Conservation (phyloP, 2,329 filamentous ascomycete species). For the Elsinoe arachidis region DNA sequence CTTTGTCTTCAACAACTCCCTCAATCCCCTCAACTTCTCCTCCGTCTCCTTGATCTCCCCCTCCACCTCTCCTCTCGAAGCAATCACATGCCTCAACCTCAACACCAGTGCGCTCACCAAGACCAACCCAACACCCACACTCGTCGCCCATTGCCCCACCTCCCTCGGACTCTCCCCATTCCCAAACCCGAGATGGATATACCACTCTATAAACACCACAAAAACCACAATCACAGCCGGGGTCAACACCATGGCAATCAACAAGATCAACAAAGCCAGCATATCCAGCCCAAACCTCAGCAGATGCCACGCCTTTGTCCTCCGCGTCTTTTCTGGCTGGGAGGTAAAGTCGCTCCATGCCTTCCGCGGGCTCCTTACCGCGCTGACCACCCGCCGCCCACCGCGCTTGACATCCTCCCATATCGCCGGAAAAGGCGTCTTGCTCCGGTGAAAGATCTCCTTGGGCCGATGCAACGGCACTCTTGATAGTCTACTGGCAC, state of each 20-base stretch:
- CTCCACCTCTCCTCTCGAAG: background rate
- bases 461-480: constrained; percentile 1
- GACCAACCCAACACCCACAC: background rate
- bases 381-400: background rate
- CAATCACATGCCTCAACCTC: background rate
- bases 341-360: background rate
- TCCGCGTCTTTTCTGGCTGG: background rate
- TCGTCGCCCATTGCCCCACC: constrained; percentile 9
- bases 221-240: background rate
- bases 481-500: background rate
- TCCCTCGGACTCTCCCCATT: background rate
- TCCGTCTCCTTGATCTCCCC: background rate
- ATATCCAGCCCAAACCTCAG: background rate
- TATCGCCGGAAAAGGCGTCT: background rate
- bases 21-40: background rate
- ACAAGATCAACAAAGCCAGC: background rate
- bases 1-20: background rate
- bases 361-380: background rate
- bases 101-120: constrained; percentile 6
- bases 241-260: background rate
- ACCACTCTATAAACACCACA: constrained; percentile 6
- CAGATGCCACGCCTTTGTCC: background rate
- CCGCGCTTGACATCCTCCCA: background rate
- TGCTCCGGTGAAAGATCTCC: background rate
- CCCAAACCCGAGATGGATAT: background rate